Conservation (phyloP, 2,329 filamentous ascomycete genomes). For the Aspergillus japonicus region DNA sequence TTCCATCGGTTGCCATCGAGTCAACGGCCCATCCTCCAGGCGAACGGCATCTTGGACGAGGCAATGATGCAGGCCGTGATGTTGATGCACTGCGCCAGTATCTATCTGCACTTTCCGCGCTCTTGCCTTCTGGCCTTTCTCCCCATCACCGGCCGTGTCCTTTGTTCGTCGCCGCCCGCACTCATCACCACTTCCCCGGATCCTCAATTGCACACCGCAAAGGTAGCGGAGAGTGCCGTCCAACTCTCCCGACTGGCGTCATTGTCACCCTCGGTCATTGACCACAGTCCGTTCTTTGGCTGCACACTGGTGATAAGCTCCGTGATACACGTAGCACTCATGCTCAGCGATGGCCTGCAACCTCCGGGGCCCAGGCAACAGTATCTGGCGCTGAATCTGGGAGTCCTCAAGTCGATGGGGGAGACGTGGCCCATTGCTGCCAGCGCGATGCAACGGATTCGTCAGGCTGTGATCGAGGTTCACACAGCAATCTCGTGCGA, state of each 20-base stretch:
- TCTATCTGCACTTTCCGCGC: slow-evolving; percentile 11
- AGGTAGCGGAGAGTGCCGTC: background rate
- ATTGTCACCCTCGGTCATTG: background rate
- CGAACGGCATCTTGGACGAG: slow-evolving; percentile 3
- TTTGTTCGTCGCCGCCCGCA: slow-evolving; percentile 1
- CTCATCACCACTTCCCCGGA: background rate
- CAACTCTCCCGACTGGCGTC: slow-evolving; percentile 3
- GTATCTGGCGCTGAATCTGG: slow-evolving; percentile 7
- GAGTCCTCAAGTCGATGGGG: slow-evolving; percentile 7
- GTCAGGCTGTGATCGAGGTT: background rate
- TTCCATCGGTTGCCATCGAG: slow-evolving; percentile 2
- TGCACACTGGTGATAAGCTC: slow-evolving; percentile 10
- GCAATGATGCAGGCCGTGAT: slow-evolving; percentile 8
- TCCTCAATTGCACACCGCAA: slow-evolving; percentile 4
- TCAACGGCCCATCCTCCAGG: background rate
- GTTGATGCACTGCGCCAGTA: slow-evolving; percentile 12
- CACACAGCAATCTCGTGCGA: background rate
- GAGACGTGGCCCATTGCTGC: slow-evolving; percentile 9
- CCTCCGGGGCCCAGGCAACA: background rate
- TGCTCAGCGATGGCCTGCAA: background rate
- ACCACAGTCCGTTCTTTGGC: slow-evolving; percentile 11
- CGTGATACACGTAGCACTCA: slow-evolving; percentile 8
- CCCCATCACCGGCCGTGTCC: background rate
- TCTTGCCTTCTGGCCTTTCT: slow-evolving; percentile 6
- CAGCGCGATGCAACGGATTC: background rate